Evolutionary conservation across 495 filamentous ascomycete species (phyloP), one percentile per base, ranked within the genome.

Genomic region (Aspergillus homomorphus): DNA sequence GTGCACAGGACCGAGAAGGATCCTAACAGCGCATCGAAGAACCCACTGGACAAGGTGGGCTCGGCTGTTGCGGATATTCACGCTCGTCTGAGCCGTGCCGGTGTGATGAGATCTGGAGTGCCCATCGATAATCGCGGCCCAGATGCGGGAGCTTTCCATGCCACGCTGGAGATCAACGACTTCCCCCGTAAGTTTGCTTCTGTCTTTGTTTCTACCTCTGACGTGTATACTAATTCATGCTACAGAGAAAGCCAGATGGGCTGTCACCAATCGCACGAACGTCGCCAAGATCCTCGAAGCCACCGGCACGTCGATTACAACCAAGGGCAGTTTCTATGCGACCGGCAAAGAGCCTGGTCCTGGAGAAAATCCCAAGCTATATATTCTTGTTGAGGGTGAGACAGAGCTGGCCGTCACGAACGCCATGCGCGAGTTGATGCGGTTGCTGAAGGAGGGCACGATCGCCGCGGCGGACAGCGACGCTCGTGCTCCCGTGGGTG

Each of bases 81-180:
- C 69, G 85, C 86, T 42, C 90, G 93, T 56, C 77, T 98, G 20
- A 93, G 89, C 64, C 87, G 89, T 58, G 89, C 89, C 30, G 89
- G 90, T 56, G 88, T 91, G 64, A 84, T 96, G 64, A 87, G 93
- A 62, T 87, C 88, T 3, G 95, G 94, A 6, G 91, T 96, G 49
- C 94, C 95, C 18, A 96, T 97, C 67, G 94, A 99, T 77, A 99
- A 99, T 71, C 96, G 96, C 70, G 94, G 94, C 4, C 94, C 94
- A 14, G 94, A 99, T 75, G 94, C 94, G 8, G 94, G 94, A 26
- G 91, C 91, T 14, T 99, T 94, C 84, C 94, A 99, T 71, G 91
- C 94, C 24, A 98, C 92, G 4, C 77, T 99, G 63, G 95, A 98
- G 70, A 98, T 99, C 82, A 99, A 99, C 70, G 94, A 98, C 74